Evolutionary conservation across 2,329 filamentous ascomycete genomes (phyloP).

Genomic region (Acrocalymma vagum): DNA sequence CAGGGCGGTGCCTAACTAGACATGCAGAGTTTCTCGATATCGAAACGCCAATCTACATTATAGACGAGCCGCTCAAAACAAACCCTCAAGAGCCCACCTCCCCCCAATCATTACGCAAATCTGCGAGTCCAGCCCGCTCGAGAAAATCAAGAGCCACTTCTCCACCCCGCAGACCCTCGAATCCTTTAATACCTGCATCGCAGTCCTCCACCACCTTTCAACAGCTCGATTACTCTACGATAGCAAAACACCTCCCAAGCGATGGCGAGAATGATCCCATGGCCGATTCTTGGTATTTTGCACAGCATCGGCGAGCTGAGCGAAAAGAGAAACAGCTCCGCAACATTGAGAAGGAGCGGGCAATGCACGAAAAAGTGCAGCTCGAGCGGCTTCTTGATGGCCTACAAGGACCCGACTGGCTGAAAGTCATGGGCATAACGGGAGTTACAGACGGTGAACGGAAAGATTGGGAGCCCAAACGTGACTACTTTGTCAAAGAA

Average conservation of each 20-base stretch:
- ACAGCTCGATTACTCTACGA: conserved; percentile 53
- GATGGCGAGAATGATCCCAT: conserved; percentile 61
- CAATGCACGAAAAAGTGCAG: conserved; percentile 72
- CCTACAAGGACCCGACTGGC: conserved; percentile 90
- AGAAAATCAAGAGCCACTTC: conserved; percentile 30
- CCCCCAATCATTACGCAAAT: conserved; percentile 28
- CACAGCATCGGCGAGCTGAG: conserved; percentile 68
- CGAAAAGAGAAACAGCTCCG: conserved; percentile 73
- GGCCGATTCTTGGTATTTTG: conserved; percentile 63
- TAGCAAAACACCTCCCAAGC: conserved; percentile 43
- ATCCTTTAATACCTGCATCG: conserved; percentile 19
- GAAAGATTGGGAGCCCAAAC: conserved; percentile 85
- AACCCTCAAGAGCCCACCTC: conserved; percentile 28
- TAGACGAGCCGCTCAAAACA: conserved; percentile 62
- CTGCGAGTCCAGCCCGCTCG: conserved; percentile 33
- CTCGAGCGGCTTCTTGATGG: conserved; percentile 78
- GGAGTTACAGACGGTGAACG: conserved; percentile 85
- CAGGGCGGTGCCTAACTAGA: conserved; percentile 22
- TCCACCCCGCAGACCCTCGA: conserved; percentile 23
- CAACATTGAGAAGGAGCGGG: conserved; percentile 72
- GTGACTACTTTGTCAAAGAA: conserved; percentile 83
- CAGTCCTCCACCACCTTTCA: conserved; percentile 42
- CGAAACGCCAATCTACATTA: conserved; percentile 76
- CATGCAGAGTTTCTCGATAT: conserved; percentile 72
- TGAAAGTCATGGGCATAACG: conserved; percentile 88